Evolutionary conservation across 2,329 filamentous ascomycete genomes (phyloP), one percentile per base, ranked within the genome.

Genomic region (Clarireedia homoeocarpa): DNA sequence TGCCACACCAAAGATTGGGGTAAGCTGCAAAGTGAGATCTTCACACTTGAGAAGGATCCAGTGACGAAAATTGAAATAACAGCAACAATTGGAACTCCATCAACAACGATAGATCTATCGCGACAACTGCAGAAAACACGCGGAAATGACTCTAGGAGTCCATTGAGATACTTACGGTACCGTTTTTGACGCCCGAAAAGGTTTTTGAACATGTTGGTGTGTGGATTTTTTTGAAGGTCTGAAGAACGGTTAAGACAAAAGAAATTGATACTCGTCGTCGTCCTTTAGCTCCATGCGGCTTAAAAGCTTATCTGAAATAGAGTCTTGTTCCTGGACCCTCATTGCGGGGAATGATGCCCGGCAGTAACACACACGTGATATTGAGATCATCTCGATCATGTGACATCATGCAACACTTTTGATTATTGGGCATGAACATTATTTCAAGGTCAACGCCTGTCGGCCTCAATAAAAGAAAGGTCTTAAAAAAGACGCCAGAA

Each of bases 301-400:
- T 58, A 63, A 64, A 64, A 63, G 54, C 60, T 63, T 63, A 63
- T 57, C 36, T 45, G 10, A 27, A 47, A 53, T 48, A 48, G 23
- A 48, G 27, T 47, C 27, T 42, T 12, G 54, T 56, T 38, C 54
- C 54, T 36, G 42, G 48, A 47, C 52, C 52, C 36, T 54, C 34
- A 34, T 40, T 48, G 51, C 51, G 54, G 54, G 49, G 54, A 48
- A 38, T n/a, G 15, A 9, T n/a, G 39, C 15, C 6, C 14, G 39
- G 17, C 39, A 42, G 17, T 42, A 9, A 42, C 30, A 34, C 10
- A 3, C 30, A 34, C 30, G 30, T 34, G 30, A 34, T 12, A 4
- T 4, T 4, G 30, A 34, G 30, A 12, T 4, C 10, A 34, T 34
- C 30, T 12, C 4, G 30, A 12, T 34, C 30, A 34, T 34, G 30